Conservation (phyloP, 176 grass and related monocot genomes). For the Panicum miliaceum region DNA sequence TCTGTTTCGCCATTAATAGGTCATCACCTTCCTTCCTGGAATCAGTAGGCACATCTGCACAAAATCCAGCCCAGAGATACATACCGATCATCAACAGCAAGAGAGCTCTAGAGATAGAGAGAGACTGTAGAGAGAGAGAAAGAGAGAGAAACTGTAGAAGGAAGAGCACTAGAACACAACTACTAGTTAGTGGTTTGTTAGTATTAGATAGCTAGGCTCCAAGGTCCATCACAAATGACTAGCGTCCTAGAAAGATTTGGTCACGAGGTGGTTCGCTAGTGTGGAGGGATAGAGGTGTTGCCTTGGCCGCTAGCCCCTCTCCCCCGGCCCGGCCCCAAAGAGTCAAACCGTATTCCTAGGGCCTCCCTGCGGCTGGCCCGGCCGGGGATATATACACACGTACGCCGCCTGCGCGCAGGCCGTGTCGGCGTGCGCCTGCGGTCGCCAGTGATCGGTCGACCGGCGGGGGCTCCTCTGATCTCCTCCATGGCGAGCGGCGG, state of each 20-base stretch:
- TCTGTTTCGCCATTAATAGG: conserved; percentile 73
- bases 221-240: conserved; percentile 55
- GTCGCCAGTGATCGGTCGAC: background rate
- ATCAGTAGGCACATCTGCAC: conserved; percentile 36
- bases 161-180: conserved; percentile 36
- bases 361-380: background rate
- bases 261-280: conserved; percentile 53
- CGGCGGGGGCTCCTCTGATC: background rate
- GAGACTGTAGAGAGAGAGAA: background rate
- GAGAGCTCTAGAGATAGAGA: background rate
- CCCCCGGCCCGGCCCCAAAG: conserved; percentile 10
- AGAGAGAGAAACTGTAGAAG: background rate
- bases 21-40: conserved; percentile 36
- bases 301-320: conserved; percentile 22
- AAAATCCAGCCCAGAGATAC: background rate
- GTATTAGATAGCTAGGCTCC: conserved; percentile 46
- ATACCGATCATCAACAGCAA: background rate
- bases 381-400: conserved; percentile 10
- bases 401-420: conserved; percentile 4
- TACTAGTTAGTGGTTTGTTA: conserved; percentile 47
- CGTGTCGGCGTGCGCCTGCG: conserved; percentile 24
- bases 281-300: conserved; percentile 44
- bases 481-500: conserved; percentile 35
- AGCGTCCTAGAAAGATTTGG: conserved; percentile 47
- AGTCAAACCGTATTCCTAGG: conserved; percentile 67